Evolutionary conservation across 306 rosid genomes (phyloP).

Genomic region (Argentina anserina): DNA sequence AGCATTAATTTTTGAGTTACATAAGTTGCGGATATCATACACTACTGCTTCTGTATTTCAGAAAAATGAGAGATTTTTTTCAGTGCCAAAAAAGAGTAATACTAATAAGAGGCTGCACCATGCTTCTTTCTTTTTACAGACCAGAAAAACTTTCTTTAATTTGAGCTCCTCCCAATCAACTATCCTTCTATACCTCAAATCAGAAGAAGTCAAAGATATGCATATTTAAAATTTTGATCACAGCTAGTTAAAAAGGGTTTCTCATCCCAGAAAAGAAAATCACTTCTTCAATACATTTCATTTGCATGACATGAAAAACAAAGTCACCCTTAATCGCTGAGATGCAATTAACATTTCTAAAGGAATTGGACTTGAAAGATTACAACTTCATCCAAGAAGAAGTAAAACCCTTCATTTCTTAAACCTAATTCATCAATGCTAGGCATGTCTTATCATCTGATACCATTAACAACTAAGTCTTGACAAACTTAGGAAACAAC

Average conservation of each 20-base stretch:
- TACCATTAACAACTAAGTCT: background rate
- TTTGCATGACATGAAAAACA: background rate
- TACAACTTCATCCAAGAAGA: background rate
- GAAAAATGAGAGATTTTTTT: background rate
- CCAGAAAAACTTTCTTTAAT: background rate
- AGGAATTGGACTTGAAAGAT: background rate
- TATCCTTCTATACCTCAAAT: background rate
- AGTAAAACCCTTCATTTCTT: background rate
- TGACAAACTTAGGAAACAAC: background rate
- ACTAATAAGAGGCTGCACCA: background rate
- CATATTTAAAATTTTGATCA: background rate
- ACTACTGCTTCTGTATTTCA: background rate
- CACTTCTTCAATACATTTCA: background rate
- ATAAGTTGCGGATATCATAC: background rate
- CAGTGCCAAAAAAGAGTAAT: background rate
- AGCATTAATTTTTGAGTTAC: background rate
- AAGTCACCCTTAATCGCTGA: background rate
- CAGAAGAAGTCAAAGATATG: background rate
- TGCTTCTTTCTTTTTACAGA: background rate
- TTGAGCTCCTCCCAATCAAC: background rate
- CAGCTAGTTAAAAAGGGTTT: background rate
- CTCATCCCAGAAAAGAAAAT: background rate
- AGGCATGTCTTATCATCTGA: background rate
- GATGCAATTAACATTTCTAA: background rate
- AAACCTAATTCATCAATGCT: background rate